Evolutionary conservation across 257 asterid species (phyloP), one percentile per base, ranked within the genome.

Genomic region (Nicotiana tomentosiformis): DNA sequence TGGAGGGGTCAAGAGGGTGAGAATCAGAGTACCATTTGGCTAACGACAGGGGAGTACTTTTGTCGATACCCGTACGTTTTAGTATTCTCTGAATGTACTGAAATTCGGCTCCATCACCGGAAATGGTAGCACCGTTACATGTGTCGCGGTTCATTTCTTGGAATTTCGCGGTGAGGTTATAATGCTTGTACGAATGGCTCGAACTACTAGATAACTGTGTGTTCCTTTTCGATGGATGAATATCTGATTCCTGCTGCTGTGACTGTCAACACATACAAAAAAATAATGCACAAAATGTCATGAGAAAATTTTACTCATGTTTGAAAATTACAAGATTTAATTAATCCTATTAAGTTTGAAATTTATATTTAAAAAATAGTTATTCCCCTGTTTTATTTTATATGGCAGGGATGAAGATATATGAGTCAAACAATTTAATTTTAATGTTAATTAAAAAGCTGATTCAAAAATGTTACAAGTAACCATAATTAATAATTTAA

Each of bases 1-100:
- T 91, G 4, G 97, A 89, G 7, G 97, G 98, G 84, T 94, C 96
- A 11, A 95, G 91, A 7, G 99, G 95, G 83, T 88, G 96, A 0
- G 95, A 84, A 9, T 88, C 80, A 30, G 91, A 82, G 84, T 89
- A 89, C 92, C 93, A 91, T 57, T 92, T 90, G 26, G 89, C 89
- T n/a, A 86, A 46, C 11, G 92, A 84, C 16, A 91, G 33, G 1
- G 92, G 88, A 65, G 88, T 86, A 62, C 29, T 29, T 43, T 81
- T 83, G 81, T 85, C 87, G 53, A 87, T 33, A 1, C 94, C 96
- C 0, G 94, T 85, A 82, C 97, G 96, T 80, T 89, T 92, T 5
- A 95, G 85, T 82, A 95, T 91, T 82, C 87, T 91, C 68, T 83
- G 82, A 74, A 95, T 86, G 91, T 94, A 94, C 64, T 77, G 83